phyloP scores from a whole-genome alignment of 371 early-diverging fungal species.

The Apophysomyces variabilis region DNA sequence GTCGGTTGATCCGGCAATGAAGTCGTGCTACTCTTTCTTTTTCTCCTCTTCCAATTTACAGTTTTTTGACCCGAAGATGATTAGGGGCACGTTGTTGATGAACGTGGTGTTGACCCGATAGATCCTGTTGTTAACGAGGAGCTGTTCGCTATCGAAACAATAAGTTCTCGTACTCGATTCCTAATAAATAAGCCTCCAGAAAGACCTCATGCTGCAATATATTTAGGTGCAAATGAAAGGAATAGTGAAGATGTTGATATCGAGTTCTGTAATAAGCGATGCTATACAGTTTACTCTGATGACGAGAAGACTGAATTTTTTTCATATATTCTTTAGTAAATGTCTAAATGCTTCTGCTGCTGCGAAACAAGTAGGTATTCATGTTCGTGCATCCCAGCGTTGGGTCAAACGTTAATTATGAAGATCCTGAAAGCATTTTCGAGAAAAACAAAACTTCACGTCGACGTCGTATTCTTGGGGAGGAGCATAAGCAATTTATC shows the following conservation, averaged over 20 bases:
- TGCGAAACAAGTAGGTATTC: conserved; percentile 27
- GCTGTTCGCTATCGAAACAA: too few relatives aligned
- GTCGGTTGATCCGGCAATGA: too few relatives aligned
- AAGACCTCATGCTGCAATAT: too few relatives aligned
- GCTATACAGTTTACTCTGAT: neutral
- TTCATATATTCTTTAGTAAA: neutral
- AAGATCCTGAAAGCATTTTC: conserved; percentile 25
- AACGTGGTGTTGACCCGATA: too few relatives aligned
- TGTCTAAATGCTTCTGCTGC: conserved; percentile 25
- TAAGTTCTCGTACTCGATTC: too few relatives aligned
- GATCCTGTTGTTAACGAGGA: too few relatives aligned
- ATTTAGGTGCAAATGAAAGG: neutral
- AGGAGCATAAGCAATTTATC: too few relatives aligned
- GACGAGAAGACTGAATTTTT: neutral
- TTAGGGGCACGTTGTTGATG: too few relatives aligned
- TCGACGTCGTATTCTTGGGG: conserved; percentile 13
- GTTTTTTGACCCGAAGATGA: too few relatives aligned
- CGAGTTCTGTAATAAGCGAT: neutral
- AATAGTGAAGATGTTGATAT: neutral
- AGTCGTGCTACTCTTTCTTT: too few relatives aligned
- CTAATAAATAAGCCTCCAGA: too few relatives aligned
- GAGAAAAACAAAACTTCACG: conserved; percentile 16
- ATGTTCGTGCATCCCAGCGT: conserved; percentile 25
- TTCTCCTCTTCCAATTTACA: too few relatives aligned
- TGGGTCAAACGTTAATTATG: conserved; percentile 24